Conservation (phyloP, 352 stramenopile species). For the Phytophthora parvispora region DNA sequence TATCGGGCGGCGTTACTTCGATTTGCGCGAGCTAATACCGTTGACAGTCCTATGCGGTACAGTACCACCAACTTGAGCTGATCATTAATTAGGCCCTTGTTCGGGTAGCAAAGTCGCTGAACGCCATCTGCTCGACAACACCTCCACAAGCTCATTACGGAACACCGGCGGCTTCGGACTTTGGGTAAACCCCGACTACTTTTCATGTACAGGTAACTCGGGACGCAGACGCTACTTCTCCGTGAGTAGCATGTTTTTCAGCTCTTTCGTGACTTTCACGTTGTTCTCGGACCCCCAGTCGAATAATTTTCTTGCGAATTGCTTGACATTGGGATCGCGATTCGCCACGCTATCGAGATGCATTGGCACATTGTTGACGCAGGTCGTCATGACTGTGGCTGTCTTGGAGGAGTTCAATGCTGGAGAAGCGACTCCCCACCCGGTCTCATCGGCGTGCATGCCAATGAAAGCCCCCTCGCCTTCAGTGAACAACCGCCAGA, state of each 20-base stretch:
- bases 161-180: too few relatives aligned
- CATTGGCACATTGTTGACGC: background rate
- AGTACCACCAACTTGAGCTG: too few relatives aligned
- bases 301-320: background rate
- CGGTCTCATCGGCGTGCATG: background rate
- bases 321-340: background rate
- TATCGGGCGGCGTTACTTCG: too few relatives aligned
- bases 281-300: conserved; percentile 6
- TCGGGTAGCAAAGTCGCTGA: too few relatives aligned
- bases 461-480: background rate
- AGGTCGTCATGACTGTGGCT: background rate
- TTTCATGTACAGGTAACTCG: too few relatives aligned
- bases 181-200: too few relatives aligned
- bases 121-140: too few relatives aligned
- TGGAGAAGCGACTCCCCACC: background rate
- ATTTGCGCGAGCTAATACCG: too few relatives aligned
- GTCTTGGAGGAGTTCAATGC: background rate
- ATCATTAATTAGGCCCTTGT: too few relatives aligned
- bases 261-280: conserved; percentile 3
- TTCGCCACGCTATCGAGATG: background rate
- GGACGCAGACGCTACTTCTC: too few relatives aligned
- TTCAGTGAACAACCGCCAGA: conserved; percentile 1
- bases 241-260: conserved; percentile 1
- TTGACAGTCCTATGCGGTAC: too few relatives aligned
- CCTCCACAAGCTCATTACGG: too few relatives aligned